A percentile compares a stretch with the other conserved stretches of the same genome.
Evolutionary conservation across 768 basidiomycete genomes (phyloP).

Genomic region (Pisolithus marmoratus): DNA sequence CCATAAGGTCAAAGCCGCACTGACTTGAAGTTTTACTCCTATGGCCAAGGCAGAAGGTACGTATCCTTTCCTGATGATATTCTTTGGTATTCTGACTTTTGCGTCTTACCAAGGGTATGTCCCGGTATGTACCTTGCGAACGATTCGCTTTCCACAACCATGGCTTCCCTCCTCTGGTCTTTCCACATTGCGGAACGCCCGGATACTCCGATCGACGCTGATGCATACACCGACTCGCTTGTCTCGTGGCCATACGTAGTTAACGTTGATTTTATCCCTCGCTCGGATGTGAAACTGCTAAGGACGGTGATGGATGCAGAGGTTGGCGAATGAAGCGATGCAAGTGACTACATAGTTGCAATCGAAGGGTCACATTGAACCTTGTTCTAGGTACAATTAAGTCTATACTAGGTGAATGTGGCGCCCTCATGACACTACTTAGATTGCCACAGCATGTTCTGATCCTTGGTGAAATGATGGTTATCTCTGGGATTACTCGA

Average conservation of each 20-base stretch:
- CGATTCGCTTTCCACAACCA: slow-evolving; percentile 51
- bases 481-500: no score
- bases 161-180: slow-evolving; percentile 55
- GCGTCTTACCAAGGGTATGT: slow-evolving; percentile 37
- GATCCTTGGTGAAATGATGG: no score
- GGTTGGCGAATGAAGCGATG: no score
- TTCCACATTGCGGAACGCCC: slow-evolving; percentile 27
- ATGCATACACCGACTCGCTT: slow-evolving; percentile 53
- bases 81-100: neutral
- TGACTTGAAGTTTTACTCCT: neutral
- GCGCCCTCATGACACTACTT: no score
- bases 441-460: no score
- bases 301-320: slow-evolving; percentile 3
- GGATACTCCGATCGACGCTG: slow-evolving; percentile 45
- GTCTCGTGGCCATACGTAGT: slow-evolving; percentile 57
- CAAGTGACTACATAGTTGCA: no score
- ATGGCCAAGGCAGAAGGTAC: neutral
- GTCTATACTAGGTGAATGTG: no score
- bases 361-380: no score
- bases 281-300: slow-evolving; percentile 16
- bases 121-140: slow-evolving; percentile 48
- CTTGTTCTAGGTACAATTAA: no score
- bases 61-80: neutral
- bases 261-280: slow-evolving; percentile 45
- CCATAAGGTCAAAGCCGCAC: neutral